Evolutionary conservation across 2,329 filamentous ascomycete species (phyloP).

Genomic region (Penicillium sp.): DNA sequence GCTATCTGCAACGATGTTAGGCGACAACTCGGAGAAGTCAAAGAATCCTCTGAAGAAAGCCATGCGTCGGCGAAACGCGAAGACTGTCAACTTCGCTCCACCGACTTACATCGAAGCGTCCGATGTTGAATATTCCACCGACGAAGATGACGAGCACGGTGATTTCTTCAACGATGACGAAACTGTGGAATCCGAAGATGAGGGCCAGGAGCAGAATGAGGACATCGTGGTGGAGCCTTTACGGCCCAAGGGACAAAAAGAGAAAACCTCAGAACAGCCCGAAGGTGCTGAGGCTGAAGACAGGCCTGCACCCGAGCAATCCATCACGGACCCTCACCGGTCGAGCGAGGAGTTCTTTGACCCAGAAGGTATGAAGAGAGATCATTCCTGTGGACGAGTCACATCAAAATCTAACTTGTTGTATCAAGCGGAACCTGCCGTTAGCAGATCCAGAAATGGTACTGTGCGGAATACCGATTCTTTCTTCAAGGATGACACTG

Average conservation of each 20-base stretch:
- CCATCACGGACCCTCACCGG: conserved; percentile 41
- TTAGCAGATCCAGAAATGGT: conserved; percentile 70
- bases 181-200: conserved; percentile 40
- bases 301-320: conserved; percentile 25
- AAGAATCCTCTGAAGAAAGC: conserved; percentile 81
- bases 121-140: conserved; percentile 79
- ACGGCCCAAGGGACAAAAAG: conserved; percentile 42
- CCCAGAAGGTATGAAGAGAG: conserved; percentile 35
- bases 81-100: conserved; percentile 80
- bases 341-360: conserved; percentile 68
- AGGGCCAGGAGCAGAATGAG: conserved; percentile 34
- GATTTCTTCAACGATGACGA: conserved; percentile 49
- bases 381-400: background rate
- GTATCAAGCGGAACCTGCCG: conserved; percentile 24
- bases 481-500: conserved; percentile 94
- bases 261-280: conserved; percentile 29
- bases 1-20: conserved; percentile 69
- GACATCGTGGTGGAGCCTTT: conserved; percentile 46
- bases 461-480: conserved; percentile 90
- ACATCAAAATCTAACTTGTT: conserved; percentile 13
- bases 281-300: conserved; percentile 21
- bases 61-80: conserved; percentile 76
- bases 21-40: conserved; percentile 72
- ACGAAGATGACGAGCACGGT: conserved; percentile 63
- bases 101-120: conserved; percentile 87